Base-by-base conservation (phyloP, 208 protist genomes). In the Dictyostelium gargantuum region DNA sequence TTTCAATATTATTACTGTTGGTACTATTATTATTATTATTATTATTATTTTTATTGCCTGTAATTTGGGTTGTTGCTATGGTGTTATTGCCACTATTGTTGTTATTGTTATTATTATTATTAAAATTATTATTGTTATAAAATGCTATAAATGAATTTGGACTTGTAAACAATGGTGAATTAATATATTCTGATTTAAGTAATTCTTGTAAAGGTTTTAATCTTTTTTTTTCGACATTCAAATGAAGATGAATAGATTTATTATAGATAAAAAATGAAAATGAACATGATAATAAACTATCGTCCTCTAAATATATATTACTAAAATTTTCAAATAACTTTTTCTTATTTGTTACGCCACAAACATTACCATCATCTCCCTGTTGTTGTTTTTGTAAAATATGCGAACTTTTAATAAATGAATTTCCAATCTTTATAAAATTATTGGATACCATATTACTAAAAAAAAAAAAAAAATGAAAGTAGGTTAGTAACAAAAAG, bases 261-360 rank as follows among this genome's bases (percentile, higher is more conserved):
- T 68, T 89, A 9, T 56, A 44, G 10, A 89, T 35, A 15, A 89
- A 89, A 74, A 89, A 89, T 48, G 63, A 52, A 44, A 89, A 89
- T 52, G 82, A 79, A 68, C 44, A 89, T 66, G 82, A 77, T 68
- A 77, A 17, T 46, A 77, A 42, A 66, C 68, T 68, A 46, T 89
- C 50, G 10, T 89, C 82, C 6, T 50, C 13, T n/a, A 63, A 50
- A 56, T 40, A 79, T 79, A 56, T 40, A 56, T 52, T 56, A 29
- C 6, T 29, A 40, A 56, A 79, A 48, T 21, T 23, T 10, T 40
- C 44, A 21, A 56, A 56, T 40, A 56, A 32, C 23, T 5, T 56
- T 10, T 40, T 56, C 11, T 79, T 79, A 19, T 38, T 29, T 54
- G 5, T 10, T 56, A n/a, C 2, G 1, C 21, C 17, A 46, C 19